A percentile compares a stretch with the other conserved stretches of the same genome.
These are phyloP conservation scores for Sarcomyxa edulis DNA, from an alignment of 768 basidiomycete genomes.

Conservation along the genomic window DNA sequence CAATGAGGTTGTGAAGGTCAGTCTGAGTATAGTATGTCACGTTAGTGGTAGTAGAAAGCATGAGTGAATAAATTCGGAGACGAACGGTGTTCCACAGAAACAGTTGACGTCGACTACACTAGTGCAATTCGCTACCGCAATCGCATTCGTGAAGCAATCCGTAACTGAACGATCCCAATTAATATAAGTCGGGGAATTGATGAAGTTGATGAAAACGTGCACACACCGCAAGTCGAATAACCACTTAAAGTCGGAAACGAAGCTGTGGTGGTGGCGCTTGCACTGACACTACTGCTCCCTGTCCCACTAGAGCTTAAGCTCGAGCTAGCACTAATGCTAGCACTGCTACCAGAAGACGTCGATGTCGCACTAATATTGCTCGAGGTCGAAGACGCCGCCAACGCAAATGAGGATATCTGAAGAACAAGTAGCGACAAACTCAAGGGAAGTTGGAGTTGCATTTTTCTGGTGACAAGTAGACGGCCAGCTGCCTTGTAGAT, in stretches of 20 bases:
- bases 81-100: conserved; percentile 39
- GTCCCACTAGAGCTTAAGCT: too few relatives aligned
- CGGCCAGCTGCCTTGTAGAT: too few relatives aligned
- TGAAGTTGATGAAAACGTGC: neutral
- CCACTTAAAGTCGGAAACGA: conserved; percentile 33
- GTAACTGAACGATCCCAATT: conserved; percentile 27
- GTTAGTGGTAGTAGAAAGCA: too few relatives aligned
- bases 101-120: conserved; percentile 44
- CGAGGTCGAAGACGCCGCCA: too few relatives aligned
- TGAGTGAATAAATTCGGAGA: neutral
- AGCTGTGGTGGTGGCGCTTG: conserved; percentile 22
- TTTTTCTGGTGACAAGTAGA: too few relatives aligned
- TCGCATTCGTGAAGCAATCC: conserved; percentile 35
- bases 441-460: too few relatives aligned
- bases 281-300: too few relatives aligned
- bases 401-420: too few relatives aligned
- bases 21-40: neutral
- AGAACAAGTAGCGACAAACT: too few relatives aligned
- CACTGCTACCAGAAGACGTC: too few relatives aligned
- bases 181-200: neutral
- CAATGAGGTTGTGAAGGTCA: conserved; percentile 30
- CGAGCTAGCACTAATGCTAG: too few relatives aligned
- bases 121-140: conserved; percentile 33
- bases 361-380: too few relatives aligned
- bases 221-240: conserved; percentile 33